Conservation (phyloP, 73 alveolate genomes). For the Tetrahymena borealis region DNA sequence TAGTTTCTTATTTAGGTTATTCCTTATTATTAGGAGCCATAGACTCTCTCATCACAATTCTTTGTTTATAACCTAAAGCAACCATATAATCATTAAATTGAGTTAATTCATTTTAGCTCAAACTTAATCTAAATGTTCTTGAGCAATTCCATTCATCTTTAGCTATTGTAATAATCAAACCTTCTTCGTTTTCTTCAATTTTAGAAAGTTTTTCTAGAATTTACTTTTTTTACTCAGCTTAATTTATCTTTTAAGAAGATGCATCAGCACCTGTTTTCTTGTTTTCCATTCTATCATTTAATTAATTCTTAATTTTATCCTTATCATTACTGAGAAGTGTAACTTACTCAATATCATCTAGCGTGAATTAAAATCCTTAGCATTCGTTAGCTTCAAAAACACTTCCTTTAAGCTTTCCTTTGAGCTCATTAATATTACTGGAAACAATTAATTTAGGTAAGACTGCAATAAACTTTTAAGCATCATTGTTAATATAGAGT, state of each 20-base stretch:
- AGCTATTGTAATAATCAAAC: not conserved
- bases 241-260: not conserved
- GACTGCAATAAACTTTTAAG: not conserved
- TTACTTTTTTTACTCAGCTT: not conserved
- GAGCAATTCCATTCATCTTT: not conserved
- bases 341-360: not conserved
- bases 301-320: not conserved
- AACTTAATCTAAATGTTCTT: not conserved
- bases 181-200: not conserved
- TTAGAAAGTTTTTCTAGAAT: not conserved
- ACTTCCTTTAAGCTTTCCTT: not conserved
- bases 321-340: not conserved
- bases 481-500: not conserved
- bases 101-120: not conserved
- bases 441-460: not conserved
- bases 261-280: not conserved
- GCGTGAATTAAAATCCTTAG: not conserved
- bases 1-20: not conserved
- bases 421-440: not conserved
- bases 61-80: not conserved
- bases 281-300: not conserved
- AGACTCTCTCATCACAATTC: not conserved
- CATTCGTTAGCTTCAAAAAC: not conserved
- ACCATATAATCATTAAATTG: not conserved
- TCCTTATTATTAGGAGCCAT: not conserved